phyloP scores from a whole-genome alignment of 2,329 filamentous ascomycete species.

The Aspergillus caelatus region DNA sequence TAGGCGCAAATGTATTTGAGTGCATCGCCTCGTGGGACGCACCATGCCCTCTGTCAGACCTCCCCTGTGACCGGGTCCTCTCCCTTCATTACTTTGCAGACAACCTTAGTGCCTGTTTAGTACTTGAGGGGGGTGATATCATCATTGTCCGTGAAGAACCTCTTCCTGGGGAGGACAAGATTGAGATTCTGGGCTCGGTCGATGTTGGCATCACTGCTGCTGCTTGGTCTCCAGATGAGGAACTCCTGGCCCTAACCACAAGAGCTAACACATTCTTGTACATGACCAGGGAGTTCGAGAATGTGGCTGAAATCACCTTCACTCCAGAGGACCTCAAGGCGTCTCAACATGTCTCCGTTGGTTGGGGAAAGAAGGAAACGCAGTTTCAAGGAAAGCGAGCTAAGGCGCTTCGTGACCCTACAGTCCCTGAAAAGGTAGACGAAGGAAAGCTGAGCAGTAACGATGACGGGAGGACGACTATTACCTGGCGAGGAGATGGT shows the following conservation, averaged over 20 bases:
- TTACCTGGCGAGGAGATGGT: conserved; percentile 95
- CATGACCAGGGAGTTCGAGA: conserved; percentile 91
- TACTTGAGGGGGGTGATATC: conserved; percentile 90
- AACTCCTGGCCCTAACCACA: conserved; percentile 82
- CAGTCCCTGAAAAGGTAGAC: conserved; percentile 89
- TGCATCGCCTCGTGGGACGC: conserved; percentile 86
- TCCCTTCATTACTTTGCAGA: conserved; percentile 85
- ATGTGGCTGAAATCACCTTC: conserved; percentile 74
- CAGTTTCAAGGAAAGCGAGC: conserved; percentile 94
- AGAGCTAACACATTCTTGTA: conserved; percentile 78
- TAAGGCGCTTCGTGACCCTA: conserved; percentile 84
- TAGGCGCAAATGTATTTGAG: conserved; percentile 44
- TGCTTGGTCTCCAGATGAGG: conserved; percentile 93
- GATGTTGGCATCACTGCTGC: conserved; percentile 89
- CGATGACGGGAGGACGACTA: conserved; percentile 72
- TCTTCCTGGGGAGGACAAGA: conserved; percentile 69
- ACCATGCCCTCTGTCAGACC: conserved; percentile 74
- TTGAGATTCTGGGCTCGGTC: conserved; percentile 94
- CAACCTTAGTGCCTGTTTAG: conserved; percentile 73
- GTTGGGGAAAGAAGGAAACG: conserved; percentile 97
- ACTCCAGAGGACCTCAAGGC: conserved; percentile 75
- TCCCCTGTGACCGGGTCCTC: conserved; percentile 74
- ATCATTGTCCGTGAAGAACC: conserved; percentile 77
- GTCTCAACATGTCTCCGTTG: conserved; percentile 94
- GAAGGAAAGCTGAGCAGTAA: conserved; percentile 72